Percentiles rank a stretch among this genome's conserved stretches.
Evolutionary conservation across 345 rosid genomes (phyloP).

Genomic region (Murraya koenigii): DNA sequence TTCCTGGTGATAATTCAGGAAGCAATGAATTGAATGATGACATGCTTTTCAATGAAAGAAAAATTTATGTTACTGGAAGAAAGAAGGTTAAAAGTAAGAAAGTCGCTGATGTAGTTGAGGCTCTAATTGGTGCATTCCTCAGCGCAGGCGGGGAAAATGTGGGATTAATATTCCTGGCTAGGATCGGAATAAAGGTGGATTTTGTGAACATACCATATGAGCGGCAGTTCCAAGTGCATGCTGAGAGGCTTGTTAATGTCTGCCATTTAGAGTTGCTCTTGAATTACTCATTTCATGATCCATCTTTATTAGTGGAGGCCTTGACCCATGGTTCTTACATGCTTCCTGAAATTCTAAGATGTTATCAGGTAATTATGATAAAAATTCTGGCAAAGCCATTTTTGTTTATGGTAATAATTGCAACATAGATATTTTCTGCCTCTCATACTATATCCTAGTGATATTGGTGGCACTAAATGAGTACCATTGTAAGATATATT

Average conservation of each 20-base stretch:
- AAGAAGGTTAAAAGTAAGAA: slow-evolving; percentile 54
- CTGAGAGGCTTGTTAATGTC: slow-evolving; percentile 48
- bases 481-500: not conserved
- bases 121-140: slow-evolving; percentile 79
- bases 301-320: slow-evolving; percentile 78
- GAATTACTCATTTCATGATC: slow-evolving; percentile 55
- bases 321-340: slow-evolving; percentile 91
- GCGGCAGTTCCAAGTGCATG: slow-evolving; percentile 26
- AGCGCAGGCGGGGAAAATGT: slow-evolving; percentile 71
- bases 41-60: slow-evolving; percentile 27
- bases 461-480: not conserved
- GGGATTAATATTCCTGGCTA: slow-evolving; percentile 52
- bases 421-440: not conserved
- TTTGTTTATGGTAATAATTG: not conserved
- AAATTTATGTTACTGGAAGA: slow-evolving; percentile 40
- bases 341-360: slow-evolving; percentile 83
- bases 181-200: slow-evolving; percentile 72
- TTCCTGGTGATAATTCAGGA: slow-evolving; percentile 58
- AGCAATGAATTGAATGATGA: slow-evolving; percentile 35
- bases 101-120: slow-evolving; percentile 87
- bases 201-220: slow-evolving; percentile 32
- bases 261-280: slow-evolving; percentile 48
- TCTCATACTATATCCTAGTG: not conserved
- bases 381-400: not conserved
- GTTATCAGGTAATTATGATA: slow-evolving; percentile 67